Evolutionary conservation across 176 grass and related monocot genomes (phyloP), one percentile per base, ranked within the genome.

Genomic region (Musa beccarii): DNA sequence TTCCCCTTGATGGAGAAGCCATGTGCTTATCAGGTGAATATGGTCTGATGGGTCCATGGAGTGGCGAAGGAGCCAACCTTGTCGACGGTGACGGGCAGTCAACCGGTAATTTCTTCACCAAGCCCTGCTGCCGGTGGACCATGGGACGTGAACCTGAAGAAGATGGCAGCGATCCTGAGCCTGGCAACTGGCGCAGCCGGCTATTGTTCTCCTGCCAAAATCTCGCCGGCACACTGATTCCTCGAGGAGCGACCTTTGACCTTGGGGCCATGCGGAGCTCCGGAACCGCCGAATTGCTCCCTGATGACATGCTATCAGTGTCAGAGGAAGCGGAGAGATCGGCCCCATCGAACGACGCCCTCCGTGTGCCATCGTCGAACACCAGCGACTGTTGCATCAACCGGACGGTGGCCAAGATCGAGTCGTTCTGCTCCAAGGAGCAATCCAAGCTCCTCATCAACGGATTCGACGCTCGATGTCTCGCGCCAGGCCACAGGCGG

Each of bases 201-300:
- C 90, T 98, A 81, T 94, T 89, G 2, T 88, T 92, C 54, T 92
- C 91, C 82, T 94, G 88, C 96, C 86, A 99, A 79, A 99, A 95
- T 82, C 88, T 91, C 14, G 96, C 96, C 1, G 96, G 90, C 26
- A 94, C 88, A 43, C 84, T 94, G 79, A 95, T 89, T 52, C 96
- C 91, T 12, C 86, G 81, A 34, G 54, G 25, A 12, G 66, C 23
- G 49, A 59, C 73, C 51, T 80, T 72, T 11, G 64, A 66, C 51
- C 86, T 74, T 49, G 91, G 81, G 11, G 86, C 83, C 24, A 66
- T 53, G 25, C 50, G 62, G 19, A 75, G 69, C 22, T 95, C 91
- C 15, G 84, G 86, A 1, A 81, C 78, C 6, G 88, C 94, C 0
- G 90, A 98, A 90, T 99, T 99, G 83, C 91, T 94, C 1, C 89